Conservation (phyloP, 2,329 filamentous ascomycete species). For the Colletotrichum sp. region DNA sequence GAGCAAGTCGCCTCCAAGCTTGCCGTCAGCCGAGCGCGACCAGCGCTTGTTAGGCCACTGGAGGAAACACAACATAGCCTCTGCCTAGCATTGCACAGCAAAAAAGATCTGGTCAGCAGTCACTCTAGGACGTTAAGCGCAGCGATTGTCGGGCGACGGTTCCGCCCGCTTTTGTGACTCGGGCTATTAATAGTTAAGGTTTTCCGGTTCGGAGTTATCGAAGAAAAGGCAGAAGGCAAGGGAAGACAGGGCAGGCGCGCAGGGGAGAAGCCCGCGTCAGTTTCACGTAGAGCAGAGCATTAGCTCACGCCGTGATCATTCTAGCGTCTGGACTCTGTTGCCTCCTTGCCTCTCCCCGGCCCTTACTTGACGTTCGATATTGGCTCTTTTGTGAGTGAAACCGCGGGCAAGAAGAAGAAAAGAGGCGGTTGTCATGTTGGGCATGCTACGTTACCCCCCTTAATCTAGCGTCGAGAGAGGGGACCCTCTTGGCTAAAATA, state of each 20-base stretch:
- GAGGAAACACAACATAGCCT: background rate
- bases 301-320: background rate
- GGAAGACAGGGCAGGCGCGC: background rate
- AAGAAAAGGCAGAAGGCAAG: background rate
- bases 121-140: background rate
- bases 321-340: background rate
- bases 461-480: background rate
- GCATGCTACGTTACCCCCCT: slow-evolving; percentile 11
- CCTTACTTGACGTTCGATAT: background rate
- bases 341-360: background rate
- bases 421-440: background rate
- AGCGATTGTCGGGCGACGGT: background rate
- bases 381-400: background rate
- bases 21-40: slow-evolving; percentile 1
- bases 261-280: background rate
- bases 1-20: background rate
- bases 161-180: background rate
- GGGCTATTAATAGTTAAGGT: slow-evolving; percentile 7
- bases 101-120: background rate
- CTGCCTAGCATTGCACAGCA: background rate
- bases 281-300: background rate
- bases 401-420: background rate
- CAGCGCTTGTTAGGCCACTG: background rate
- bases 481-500: background rate
- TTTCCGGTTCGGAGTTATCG: background rate